phyloP scores from a whole-genome alignment of 257 asterid species.

The Schizonepeta tenuifolia region DNA sequence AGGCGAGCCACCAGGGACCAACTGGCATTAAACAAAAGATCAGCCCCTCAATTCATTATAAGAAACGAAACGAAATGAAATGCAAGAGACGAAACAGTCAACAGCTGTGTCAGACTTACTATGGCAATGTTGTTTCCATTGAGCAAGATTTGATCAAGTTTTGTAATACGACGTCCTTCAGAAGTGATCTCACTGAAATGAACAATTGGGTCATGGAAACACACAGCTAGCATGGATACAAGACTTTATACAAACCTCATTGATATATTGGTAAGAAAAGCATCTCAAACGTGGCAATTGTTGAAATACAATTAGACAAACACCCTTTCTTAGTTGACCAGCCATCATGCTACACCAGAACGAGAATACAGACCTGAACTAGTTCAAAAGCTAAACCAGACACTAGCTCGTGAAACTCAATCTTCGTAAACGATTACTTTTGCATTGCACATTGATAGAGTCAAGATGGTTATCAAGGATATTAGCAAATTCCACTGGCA shows the following conservation, averaged over 20 bases:
- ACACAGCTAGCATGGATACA: not conserved
- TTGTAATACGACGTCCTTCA: constrained; percentile 90
- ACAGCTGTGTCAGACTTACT: constrained; percentile 47
- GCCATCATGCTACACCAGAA: not conserved
- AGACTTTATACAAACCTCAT: not conserved
- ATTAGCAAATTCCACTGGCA: not conserved
- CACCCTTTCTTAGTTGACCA: not conserved
- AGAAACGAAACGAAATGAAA: not conserved
- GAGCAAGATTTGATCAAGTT: constrained; percentile 89
- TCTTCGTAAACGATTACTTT: not conserved
- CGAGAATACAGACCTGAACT: not conserved
- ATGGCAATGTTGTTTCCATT: constrained; percentile 97
- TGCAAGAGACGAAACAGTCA: not conserved
- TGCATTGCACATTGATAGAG: not conserved
- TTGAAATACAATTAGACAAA: not conserved
- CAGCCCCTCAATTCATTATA: not conserved
- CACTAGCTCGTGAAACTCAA: not conserved
- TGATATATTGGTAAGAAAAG: not conserved
- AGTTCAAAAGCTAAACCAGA: not conserved
- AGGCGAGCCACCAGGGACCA: constrained; percentile 47
- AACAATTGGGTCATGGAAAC: not conserved
- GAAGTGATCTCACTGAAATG: constrained; percentile 83
- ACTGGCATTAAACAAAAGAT: constrained; percentile 31
- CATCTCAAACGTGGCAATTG: not conserved
- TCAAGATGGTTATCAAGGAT: not conserved